A percentile compares a stretch with the other conserved stretches of the same genome.
Evolutionary conservation across 1,284 basidiomycete genomes (phyloP).

Genomic region (Trametes hirsuta): DNA sequence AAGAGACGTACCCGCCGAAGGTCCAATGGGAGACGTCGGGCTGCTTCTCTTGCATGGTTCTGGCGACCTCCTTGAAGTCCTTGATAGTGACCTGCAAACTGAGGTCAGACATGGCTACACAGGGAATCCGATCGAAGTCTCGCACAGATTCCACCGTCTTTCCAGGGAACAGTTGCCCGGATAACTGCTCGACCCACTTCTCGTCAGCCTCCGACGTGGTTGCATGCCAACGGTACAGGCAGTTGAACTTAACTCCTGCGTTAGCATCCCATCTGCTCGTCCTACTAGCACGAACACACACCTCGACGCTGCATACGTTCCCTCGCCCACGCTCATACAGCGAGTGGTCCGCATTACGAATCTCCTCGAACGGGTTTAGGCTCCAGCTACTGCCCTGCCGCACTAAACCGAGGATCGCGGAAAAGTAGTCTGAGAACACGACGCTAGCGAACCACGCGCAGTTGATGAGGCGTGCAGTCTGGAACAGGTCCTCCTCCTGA

Average conservation of each 20-base stretch:
- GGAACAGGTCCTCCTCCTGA: slow-evolving; percentile 85
- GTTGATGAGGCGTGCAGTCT: slow-evolving; percentile 77
- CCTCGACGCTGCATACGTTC: slow-evolving; percentile 77
- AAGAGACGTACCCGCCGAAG: slow-evolving; percentile 52
- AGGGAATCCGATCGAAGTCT: background rate
- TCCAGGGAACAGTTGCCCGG: slow-evolving; percentile 54
- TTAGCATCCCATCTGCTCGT: background rate
- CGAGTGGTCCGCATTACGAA: slow-evolving; percentile 60
- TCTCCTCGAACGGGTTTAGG: slow-evolving; percentile 74
- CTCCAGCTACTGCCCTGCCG: slow-evolving; percentile 73
- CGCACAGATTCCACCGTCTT: slow-evolving; percentile 50
- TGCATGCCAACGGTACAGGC: slow-evolving; percentile 83
- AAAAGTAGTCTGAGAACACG: slow-evolving; percentile 80
- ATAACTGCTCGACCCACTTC: slow-evolving; percentile 60
- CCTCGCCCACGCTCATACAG: slow-evolving; percentile 76
- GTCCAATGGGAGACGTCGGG: slow-evolving; percentile 67
- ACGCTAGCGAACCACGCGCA: slow-evolving; percentile 75
- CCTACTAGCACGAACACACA: slow-evolving; percentile 31
- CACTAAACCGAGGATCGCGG: slow-evolving; percentile 72
- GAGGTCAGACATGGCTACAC: background rate
- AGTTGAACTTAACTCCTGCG: slow-evolving; percentile 64
- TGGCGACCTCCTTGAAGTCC: slow-evolving; percentile 62
- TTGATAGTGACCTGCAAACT: slow-evolving; percentile 45
- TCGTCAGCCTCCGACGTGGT: slow-evolving; percentile 73
- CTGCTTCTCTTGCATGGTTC: slow-evolving; percentile 42